These are phyloP conservation scores for Cyamopsis tetragonoloba DNA, from an alignment of 306 rosid species.

Conservation along the genomic window DNA sequence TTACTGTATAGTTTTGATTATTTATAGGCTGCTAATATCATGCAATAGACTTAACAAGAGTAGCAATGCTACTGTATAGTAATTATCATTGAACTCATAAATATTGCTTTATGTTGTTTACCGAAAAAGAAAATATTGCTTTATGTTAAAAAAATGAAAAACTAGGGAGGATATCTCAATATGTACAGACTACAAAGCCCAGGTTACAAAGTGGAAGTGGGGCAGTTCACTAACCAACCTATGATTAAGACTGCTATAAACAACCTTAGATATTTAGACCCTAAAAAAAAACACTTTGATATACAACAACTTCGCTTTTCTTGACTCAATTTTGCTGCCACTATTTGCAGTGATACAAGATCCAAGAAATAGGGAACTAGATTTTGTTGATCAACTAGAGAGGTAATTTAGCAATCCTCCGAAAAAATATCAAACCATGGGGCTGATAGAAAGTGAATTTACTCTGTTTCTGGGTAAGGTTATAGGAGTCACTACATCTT, in stretches of 20 bases:
- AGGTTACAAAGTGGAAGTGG: neutral
- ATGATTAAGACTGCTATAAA: constrained; percentile 3
- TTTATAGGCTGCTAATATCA: neutral
- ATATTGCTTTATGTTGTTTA: no score
- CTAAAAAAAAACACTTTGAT: no score
- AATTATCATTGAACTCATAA: neutral
- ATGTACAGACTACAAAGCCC: constrained; percentile 26
- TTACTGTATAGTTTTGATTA: no score
- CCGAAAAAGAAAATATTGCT: no score
- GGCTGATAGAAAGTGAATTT: constrained; percentile 9
- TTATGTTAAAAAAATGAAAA: no score
- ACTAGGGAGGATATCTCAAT: neutral
- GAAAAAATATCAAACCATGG: constrained; percentile 3
- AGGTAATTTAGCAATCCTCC: constrained; percentile 9
- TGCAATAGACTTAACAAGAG: neutral
- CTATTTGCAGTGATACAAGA: neutral
- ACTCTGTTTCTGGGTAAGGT: no score
- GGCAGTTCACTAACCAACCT: constrained; percentile 1
- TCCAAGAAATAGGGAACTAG: constrained; percentile 14
- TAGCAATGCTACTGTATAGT: neutral
- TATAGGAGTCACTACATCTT: neutral
- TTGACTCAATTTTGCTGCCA: constrained; percentile 13
- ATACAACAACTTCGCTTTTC: constrained; percentile 27
- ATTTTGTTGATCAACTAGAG: constrained; percentile 13
- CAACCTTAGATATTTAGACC: constrained; percentile 30